Conservation (phyloP, 1,284 basidiomycete genomes). For the Cutaneotrichosporon mucoides region DNA sequence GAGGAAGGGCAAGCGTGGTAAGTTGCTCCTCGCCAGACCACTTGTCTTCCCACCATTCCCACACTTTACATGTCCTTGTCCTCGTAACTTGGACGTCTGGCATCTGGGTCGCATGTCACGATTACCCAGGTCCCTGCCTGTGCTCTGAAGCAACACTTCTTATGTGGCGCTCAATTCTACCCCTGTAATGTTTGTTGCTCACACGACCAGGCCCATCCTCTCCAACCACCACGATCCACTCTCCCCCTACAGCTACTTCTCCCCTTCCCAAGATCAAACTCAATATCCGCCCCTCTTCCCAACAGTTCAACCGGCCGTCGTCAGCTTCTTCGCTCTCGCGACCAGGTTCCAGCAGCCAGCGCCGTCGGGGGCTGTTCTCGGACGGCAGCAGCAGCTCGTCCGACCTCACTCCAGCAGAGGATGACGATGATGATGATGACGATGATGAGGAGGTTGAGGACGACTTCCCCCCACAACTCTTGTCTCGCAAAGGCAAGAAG, state of each 20-base stretch:
- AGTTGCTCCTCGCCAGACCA: conserved; percentile 6
- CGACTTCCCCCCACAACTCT: conserved; percentile 2
- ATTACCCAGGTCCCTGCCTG: not conserved
- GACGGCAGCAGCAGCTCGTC: conserved; percentile 23
- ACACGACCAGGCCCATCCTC: conserved; percentile 26
- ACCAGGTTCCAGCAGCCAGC: conserved; percentile 5
- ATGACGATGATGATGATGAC: conserved; percentile 18
- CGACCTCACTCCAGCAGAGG: conserved; percentile 22
- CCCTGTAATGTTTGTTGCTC: conserved; percentile 8
- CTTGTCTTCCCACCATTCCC: not conserved
- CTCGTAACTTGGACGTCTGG: not conserved
- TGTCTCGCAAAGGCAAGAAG: conserved; percentile 11
- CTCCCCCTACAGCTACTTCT: conserved; percentile 10
- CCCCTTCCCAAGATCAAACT: conserved; percentile 23
- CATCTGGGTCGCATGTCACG: not conserved
- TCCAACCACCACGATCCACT: conserved; percentile 16
- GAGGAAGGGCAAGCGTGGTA: conserved; percentile 26
- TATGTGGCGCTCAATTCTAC: not conserved
- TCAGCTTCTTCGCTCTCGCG: conserved; percentile 7
- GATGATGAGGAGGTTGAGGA: conserved; percentile 18
- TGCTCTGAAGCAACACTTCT: not conserved
- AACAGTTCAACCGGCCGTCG: conserved; percentile 8
- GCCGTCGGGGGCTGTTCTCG: conserved; percentile 9
- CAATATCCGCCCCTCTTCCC: conserved; percentile 11
- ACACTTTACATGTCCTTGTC: not conserved